Conservation (phyloP, 352 stramenopile genomes). For the Globisporangium irregulare region DNA sequence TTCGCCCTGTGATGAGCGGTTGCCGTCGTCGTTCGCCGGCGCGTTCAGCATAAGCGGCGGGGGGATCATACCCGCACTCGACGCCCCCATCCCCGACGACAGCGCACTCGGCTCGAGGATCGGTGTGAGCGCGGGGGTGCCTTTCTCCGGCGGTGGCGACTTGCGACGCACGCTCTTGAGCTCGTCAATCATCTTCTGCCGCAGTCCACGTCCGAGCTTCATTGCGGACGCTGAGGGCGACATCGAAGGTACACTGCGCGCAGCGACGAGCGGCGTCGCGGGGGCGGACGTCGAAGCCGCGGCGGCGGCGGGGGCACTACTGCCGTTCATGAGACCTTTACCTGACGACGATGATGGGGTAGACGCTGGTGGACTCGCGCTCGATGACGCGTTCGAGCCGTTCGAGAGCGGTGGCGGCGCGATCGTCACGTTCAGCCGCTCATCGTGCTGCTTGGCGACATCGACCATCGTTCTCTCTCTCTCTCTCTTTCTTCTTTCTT, state of each 20-base stretch:
- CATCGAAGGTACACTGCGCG: constrained; percentile 11
- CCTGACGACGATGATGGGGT: neutral
- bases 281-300: neutral
- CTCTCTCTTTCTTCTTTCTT: neutral
- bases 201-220: constrained; percentile 29
- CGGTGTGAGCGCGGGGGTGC: constrained; percentile 17
- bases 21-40: neutral
- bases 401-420: constrained; percentile 1
- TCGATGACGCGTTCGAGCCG: neutral
- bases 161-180: constrained; percentile 59
- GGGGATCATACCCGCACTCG: constrained; percentile 8
- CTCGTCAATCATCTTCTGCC: constrained; percentile 64
- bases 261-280: constrained; percentile 3
- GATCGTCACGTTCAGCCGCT: neutral
- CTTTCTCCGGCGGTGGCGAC: constrained; percentile 22
- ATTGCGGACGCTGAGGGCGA: constrained; percentile 11
- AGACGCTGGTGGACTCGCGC: neutral
- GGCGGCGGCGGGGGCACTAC: too few species aligned
- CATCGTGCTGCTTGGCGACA: constrained; percentile 1
- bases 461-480: constrained; percentile 5
- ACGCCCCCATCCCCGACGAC: neutral
- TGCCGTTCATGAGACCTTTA: neutral
- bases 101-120: constrained; percentile 25
- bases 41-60: constrained; percentile 34
- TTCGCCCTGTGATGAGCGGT: neutral